Evolutionary conservation across 495 filamentous ascomycete genomes (phyloP), one percentile per base, ranked within the genome.

Genomic region (Bathelium albidoporum): DNA sequence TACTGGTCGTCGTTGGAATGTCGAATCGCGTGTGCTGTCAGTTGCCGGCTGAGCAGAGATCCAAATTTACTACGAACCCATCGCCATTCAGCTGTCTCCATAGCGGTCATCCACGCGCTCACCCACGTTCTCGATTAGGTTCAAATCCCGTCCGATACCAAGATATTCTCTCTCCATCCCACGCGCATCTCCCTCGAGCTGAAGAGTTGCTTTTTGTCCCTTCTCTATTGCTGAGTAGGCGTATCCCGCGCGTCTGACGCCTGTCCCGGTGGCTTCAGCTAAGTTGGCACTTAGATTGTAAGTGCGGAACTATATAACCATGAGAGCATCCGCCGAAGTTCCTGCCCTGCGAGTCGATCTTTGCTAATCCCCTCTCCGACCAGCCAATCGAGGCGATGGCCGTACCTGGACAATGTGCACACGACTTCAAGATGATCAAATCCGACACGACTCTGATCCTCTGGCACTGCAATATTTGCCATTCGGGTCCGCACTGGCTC

Each of bases 381-480:
- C 62, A 64, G 63, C 34, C 58, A 22, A 63, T 55, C 49, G 49
- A 9, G 24, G 49, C 58, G 36, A 89, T 89, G 87, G 84, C 87
- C 20, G 73, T 85, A 64, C 81, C 86, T 58, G 79, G 73, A 49
- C 80, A 80, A 69, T 90, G 87, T 77, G 78, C 81, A 29, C 88
- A 90, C 76, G 78, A 75, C 0, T 91, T 89, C 78, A 84, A 83
- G 73, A 83, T 90, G 75, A 83, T 92, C 75, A 92, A 92, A 76
- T 85, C 83, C 9, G 85, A 90, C 72, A 87, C 79, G 64, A 88
- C 83, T 4, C 73, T 91, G 34, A 81, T 92, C 62, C 80, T 88
- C 67, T 92, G 89, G 89, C 84, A 80, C 59, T 92, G 89, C 80
- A 81, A 85, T 68, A 75, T 88, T 71, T 92, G 89, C 73, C 85